A percentile compares a stretch with the other conserved stretches of the same genome.
Evolutionary conservation across 345 rosid species (phyloP).

Genomic region (Hibiscus mutabilis): DNA sequence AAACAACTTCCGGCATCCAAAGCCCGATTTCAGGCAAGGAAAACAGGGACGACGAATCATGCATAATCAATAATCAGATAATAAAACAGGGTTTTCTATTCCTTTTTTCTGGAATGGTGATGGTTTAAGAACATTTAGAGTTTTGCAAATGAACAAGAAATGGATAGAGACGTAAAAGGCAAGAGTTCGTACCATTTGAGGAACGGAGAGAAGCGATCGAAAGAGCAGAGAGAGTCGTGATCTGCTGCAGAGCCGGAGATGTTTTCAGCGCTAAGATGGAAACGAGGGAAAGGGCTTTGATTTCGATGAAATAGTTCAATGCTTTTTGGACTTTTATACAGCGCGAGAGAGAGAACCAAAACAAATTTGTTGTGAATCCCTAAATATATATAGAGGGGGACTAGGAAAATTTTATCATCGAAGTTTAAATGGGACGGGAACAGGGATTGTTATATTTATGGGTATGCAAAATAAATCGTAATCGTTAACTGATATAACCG

Average conservation of each 20-base stretch:
- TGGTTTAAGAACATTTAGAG: background rate
- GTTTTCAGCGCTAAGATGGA: background rate
- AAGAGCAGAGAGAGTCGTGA: background rate
- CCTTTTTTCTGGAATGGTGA: background rate
- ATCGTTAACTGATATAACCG: too few relatives aligned
- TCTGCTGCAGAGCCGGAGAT: background rate
- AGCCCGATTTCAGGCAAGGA: too few relatives aligned
- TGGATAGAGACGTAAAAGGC: background rate
- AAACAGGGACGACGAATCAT: background rate
- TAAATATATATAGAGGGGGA: too few relatives aligned
- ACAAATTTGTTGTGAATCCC: background rate
- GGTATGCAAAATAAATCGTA: too few relatives aligned
- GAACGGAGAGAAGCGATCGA: background rate
- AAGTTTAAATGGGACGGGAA: too few relatives aligned
- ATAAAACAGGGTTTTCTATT: background rate
- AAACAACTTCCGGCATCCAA: background rate
- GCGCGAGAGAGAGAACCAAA: background rate
- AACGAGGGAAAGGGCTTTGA: background rate
- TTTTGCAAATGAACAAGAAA: background rate
- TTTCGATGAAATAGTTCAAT: background rate
- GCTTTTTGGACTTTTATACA: background rate
- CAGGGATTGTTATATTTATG: too few relatives aligned
- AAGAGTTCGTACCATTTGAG: background rate
- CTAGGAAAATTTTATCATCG: too few relatives aligned
- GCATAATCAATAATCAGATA: background rate